A percentile compares a stretch with the other conserved stretches of the same genome.
phyloP scores from a whole-genome alignment of 164 flowering plant species.

The Brasenia schreberi region DNA sequence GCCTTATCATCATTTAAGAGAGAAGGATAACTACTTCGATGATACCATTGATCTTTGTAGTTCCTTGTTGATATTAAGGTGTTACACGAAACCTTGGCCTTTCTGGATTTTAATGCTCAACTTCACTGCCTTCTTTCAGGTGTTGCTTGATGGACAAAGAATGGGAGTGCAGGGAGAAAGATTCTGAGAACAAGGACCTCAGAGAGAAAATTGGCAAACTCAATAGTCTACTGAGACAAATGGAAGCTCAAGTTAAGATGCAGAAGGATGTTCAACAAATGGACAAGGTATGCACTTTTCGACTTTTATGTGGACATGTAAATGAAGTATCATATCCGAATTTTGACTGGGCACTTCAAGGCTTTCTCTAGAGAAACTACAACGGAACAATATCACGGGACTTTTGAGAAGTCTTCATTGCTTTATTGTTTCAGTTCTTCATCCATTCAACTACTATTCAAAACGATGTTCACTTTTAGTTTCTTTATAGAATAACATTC shows the following conservation, averaged over 20 bases:
- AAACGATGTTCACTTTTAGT: too few relatives aligned
- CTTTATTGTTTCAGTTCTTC: too few relatives aligned
- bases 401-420: too few relatives aligned
- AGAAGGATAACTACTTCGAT: too few relatives aligned
- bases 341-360: conserved; percentile 6
- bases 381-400: background rate
- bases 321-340: background rate
- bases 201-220: conserved; percentile 67
- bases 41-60: too few relatives aligned
- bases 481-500: too few relatives aligned
- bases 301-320: background rate
- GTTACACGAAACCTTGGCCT: too few relatives aligned
- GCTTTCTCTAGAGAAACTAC: conserved; percentile 14
- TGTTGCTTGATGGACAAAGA: conserved; percentile 71
- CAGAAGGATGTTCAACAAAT: conserved; percentile 23
- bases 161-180: conserved; percentile 70
- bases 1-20: too few relatives aligned
- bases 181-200: conserved; percentile 48
- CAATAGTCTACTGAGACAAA: conserved; percentile 33
- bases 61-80: too few relatives aligned
- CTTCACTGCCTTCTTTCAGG: conserved; percentile 21
- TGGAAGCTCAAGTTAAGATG: conserved; percentile 20
- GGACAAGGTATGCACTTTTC: conserved; percentile 18
- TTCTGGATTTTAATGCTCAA: background rate
- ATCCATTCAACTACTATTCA: too few relatives aligned